Evolutionary conservation across 805 yeast genomes (phyloP).

Genomic region (Citeromyces matritensis): DNA sequence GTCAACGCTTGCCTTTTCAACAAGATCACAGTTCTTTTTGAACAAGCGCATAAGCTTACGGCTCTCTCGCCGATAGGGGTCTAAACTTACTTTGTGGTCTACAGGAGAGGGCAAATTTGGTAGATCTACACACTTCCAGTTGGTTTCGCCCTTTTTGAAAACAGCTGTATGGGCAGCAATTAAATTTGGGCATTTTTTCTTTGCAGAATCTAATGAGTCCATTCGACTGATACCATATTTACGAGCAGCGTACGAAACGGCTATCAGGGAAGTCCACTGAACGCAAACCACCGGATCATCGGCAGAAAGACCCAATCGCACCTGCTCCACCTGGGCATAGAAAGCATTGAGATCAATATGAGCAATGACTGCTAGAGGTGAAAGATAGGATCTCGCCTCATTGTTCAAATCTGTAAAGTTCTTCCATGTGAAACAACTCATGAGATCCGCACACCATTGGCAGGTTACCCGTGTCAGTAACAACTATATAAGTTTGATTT

Average conservation of each 20-base stretch:
- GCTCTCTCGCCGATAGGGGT: slow-evolving; percentile 82
- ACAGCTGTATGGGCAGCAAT: slow-evolving; percentile 88
- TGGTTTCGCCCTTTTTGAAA: slow-evolving; percentile 70
- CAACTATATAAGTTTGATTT: neutral
- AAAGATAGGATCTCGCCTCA: slow-evolving; percentile 29
- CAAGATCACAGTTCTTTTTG: slow-evolving; percentile 42
- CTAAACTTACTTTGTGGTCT: slow-evolving; percentile 72
- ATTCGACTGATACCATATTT: slow-evolving; percentile 68
- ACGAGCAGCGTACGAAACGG: slow-evolving; percentile 84
- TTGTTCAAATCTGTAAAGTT: slow-evolving; percentile 34
- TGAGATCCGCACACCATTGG: slow-evolving; percentile 6
- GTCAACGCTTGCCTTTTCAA: slow-evolving; percentile 93
- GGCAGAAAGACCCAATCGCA: slow-evolving; percentile 45
- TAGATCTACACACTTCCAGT: slow-evolving; percentile 53
- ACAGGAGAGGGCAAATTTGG: slow-evolving; percentile 43
- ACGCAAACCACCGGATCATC: slow-evolving; percentile 86
- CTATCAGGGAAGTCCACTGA: slow-evolving; percentile 85
- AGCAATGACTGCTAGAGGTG: slow-evolving; percentile 67
- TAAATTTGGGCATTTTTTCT: slow-evolving; percentile 59
- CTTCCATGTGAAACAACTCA: slow-evolving; percentile 25
- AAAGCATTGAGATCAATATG: slow-evolving; percentile 91
- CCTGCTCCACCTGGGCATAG: slow-evolving; percentile 87
- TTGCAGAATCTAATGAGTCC: slow-evolving; percentile 57
- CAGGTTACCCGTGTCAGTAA: slow-evolving; percentile 3
- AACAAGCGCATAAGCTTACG: slow-evolving; percentile 62